phyloP scores from a whole-genome alignment of 2,329 filamentous ascomycete species.

The Xylariaceae sp. region DNA sequence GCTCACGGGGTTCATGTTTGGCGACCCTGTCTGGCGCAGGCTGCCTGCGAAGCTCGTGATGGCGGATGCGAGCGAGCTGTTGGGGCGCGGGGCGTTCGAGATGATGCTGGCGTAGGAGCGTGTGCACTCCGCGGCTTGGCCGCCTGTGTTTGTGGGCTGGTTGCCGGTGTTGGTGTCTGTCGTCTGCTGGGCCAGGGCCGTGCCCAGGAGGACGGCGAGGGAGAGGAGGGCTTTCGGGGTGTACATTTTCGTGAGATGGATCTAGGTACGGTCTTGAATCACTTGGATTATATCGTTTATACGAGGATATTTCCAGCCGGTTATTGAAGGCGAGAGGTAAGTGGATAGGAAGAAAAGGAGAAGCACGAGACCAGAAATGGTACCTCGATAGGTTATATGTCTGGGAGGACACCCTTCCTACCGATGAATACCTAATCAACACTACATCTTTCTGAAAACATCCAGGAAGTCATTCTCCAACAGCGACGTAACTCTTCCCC shows the following conservation, averaged over 20 bases:
- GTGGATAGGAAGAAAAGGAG: background rate
- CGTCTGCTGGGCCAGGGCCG: background rate
- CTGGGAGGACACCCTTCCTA: background rate
- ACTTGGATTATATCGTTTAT: background rate
- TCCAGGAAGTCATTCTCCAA: background rate
- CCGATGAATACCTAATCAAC: background rate
- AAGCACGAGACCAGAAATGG: background rate
- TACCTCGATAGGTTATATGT: background rate
- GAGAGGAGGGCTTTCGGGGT: slow-evolving; percentile 10
- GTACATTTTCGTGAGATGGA: slow-evolving; percentile 6
- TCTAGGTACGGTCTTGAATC: background rate
- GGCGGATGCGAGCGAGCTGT: slow-evolving; percentile 10
- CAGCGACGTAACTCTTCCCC: background rate
- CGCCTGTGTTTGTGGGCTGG: background rate
- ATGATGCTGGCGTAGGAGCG: slow-evolving; percentile 4
- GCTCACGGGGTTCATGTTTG: slow-evolving; percentile 7
- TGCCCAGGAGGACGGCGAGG: slow-evolving; percentile 5
- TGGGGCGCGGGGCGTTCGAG: slow-evolving; percentile 9
- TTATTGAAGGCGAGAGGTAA: background rate
- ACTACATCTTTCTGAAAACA: background rate
- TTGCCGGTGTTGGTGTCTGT: too few species aligned
- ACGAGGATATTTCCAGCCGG: background rate
- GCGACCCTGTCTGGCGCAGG: background rate
- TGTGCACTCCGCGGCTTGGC: slow-evolving; percentile 2
- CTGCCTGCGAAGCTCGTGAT: slow-evolving; percentile 15